phyloP scores from a whole-genome alignment of 768 basidiomycete species.

The Russula compacta region DNA sequence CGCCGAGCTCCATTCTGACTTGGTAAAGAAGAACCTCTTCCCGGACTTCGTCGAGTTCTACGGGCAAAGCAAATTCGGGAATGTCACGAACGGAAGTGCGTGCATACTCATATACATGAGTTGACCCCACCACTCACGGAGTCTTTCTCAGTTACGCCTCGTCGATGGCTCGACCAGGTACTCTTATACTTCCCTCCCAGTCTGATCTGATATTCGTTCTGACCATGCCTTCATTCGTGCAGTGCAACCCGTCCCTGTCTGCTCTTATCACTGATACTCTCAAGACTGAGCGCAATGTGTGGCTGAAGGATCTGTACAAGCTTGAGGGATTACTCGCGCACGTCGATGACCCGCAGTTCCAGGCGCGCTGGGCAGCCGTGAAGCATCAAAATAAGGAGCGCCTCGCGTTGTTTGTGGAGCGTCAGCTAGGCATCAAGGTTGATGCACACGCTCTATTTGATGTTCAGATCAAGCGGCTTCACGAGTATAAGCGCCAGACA shows the following conservation, averaged over 20 bases:
- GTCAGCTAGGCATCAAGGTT: slow-evolving; percentile 58
- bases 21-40: slow-evolving; percentile 74
- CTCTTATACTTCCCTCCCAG: neutral
- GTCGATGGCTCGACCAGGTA: slow-evolving; percentile 84
- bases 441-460: slow-evolving; percentile 79
- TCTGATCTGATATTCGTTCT: neutral
- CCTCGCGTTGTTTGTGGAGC: slow-evolving; percentile 67
- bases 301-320: slow-evolving; percentile 77
- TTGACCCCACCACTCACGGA: neutral
- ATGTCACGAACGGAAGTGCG: slow-evolving; percentile 90
- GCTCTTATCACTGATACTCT: slow-evolving; percentile 79
- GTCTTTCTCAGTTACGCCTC: slow-evolving; percentile 64
- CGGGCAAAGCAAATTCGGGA: slow-evolving; percentile 81
- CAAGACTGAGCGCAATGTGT: slow-evolving; percentile 59
- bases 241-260: slow-evolving; percentile 85
- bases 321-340: slow-evolving; percentile 70
- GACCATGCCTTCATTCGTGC: slow-evolving; percentile 21
- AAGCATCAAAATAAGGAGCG: slow-evolving; percentile 90
- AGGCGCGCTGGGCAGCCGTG: slow-evolving; percentile 70
- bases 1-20: slow-evolving; percentile 88
- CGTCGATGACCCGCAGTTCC: slow-evolving; percentile 67
- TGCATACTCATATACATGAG: neutral
- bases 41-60: slow-evolving; percentile 93
- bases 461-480: slow-evolving; percentile 89
- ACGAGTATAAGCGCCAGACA: slow-evolving; percentile 94